Conservation (phyloP, 164 flowering plant species). For the Piper betle region DNA sequence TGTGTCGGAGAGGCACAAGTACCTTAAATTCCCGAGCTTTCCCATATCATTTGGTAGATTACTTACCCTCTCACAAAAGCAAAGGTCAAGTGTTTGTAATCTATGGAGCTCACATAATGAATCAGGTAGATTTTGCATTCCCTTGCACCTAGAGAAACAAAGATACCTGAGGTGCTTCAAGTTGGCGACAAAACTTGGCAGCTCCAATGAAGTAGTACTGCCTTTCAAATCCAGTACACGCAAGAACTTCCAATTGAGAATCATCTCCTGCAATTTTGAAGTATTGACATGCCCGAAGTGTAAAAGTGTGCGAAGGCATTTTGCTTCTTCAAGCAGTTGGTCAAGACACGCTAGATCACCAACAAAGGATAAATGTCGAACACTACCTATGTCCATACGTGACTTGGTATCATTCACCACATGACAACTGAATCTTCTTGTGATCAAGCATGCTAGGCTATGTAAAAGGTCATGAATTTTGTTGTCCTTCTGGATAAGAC, state of each 20-base stretch:
- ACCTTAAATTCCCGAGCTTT: neutral
- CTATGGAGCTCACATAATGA: neutral
- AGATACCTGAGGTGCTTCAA: slow-evolving; percentile 4
- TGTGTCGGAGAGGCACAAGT: neutral
- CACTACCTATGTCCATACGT: neutral
- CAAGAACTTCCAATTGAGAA: neutral
- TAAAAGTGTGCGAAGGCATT: neutral
- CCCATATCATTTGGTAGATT: neutral
- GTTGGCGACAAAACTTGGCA: slow-evolving; percentile 1
- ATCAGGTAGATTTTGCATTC: neutral
- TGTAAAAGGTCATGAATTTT: slow-evolving; percentile 1
- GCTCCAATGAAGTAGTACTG: neutral
- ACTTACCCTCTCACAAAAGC: neutral
- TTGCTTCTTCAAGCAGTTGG: neutral
- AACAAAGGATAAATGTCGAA: neutral
- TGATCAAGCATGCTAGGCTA: neutral
- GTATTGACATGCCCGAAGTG: no score
- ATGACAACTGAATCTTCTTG: neutral
- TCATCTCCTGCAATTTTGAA: no score
- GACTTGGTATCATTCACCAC: neutral
- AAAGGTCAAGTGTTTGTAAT: slow-evolving; percentile 1
- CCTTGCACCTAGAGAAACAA: neutral
- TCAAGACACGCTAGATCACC: neutral
- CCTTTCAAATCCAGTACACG: slow-evolving; percentile 1
- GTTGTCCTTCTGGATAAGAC: neutral